phyloP scores from a whole-genome alignment of 2,329 filamentous ascomycete species.

The Epichloe sibirici region DNA sequence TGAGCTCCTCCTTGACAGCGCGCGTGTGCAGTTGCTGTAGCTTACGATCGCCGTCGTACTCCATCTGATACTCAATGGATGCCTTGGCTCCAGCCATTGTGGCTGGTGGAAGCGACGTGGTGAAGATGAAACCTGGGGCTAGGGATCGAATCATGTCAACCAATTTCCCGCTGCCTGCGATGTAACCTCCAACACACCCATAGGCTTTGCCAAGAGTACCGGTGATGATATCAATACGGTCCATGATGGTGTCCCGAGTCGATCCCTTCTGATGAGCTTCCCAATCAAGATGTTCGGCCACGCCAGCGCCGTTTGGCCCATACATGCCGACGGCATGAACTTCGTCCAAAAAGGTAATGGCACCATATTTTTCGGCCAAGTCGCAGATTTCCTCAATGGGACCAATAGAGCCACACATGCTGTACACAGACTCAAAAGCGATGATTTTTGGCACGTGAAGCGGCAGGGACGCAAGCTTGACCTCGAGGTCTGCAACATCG shows the following conservation, averaged over 20 bases:
- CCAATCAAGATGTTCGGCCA: conserved; percentile 94
- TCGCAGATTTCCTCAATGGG: conserved; percentile 95
- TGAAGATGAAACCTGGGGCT: conserved; percentile 97
- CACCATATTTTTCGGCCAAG: conserved; percentile 92
- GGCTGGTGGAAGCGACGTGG: conserved; percentile 86
- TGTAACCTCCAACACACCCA: conserved; percentile 94
- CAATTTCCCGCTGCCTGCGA: conserved; percentile 75
- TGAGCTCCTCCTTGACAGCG: conserved; percentile 77
- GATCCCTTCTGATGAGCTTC: conserved; percentile 68
- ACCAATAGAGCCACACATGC: conserved; percentile 96
- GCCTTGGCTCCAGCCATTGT: conserved; percentile 90
- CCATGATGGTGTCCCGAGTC: conserved; percentile 76
- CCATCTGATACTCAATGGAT: conserved; percentile 89
- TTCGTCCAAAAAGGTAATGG: conserved; percentile 95
- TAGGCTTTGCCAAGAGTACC: conserved; percentile 96
- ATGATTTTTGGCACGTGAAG: conserved; percentile 89
- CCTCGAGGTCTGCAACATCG: conserved; percentile 83
- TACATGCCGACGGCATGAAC: conserved; percentile 99
- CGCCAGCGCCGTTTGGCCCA: conserved; percentile 85
- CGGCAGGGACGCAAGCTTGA: conserved; percentile 80
- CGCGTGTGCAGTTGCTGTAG: conserved; percentile 95
- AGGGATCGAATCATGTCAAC: conserved; percentile 90
- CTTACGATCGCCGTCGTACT: conserved; percentile 71
- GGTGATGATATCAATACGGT: conserved; percentile 94
- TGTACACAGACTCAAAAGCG: conserved; percentile 96